Evolutionary conservation across 257 asterid genomes (phyloP).

Genomic region (Voacanga thouarsii): DNA sequence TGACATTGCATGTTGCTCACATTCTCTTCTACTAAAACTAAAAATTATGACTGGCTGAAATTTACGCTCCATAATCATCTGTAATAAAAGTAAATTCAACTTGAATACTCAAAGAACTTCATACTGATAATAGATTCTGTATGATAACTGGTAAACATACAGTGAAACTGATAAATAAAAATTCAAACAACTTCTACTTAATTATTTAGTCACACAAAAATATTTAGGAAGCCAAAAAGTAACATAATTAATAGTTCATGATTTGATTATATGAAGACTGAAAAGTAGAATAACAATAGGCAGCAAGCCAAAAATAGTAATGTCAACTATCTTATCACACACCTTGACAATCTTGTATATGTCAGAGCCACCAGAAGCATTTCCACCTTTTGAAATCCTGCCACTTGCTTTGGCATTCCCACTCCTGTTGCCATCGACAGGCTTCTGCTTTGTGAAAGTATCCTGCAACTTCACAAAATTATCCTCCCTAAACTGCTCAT

Average conservation of each 20-base stretch:
- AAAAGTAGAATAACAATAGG: conserved; percentile 10
- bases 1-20: conserved; percentile 99
- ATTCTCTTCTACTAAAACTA: conserved; percentile 98
- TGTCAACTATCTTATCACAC: conserved; percentile 8
- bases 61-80: conserved; percentile 98
- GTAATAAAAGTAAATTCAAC: conserved; percentile 28
- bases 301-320: conserved; percentile 7
- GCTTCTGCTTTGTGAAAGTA: conserved; percentile 57
- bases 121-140: neutral
- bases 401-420: conserved; percentile 56
- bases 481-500: conserved; percentile 88
- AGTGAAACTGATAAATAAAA: neutral
- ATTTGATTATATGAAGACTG: neutral
- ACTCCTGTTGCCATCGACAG: conserved; percentile 47
- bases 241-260: neutral
- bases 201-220: neutral
- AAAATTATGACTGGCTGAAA: conserved; percentile 96
- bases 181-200: neutral
- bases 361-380: conserved; percentile 72
- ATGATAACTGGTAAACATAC: neutral
- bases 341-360: conserved; percentile 96
- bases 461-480: conserved; percentile 83
- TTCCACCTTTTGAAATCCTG: conserved; percentile 72
- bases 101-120: neutral
- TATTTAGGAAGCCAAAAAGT: neutral